Evolutionary conservation across 441 rosid species (phyloP).

Genomic region (Populus tomentosa): DNA sequence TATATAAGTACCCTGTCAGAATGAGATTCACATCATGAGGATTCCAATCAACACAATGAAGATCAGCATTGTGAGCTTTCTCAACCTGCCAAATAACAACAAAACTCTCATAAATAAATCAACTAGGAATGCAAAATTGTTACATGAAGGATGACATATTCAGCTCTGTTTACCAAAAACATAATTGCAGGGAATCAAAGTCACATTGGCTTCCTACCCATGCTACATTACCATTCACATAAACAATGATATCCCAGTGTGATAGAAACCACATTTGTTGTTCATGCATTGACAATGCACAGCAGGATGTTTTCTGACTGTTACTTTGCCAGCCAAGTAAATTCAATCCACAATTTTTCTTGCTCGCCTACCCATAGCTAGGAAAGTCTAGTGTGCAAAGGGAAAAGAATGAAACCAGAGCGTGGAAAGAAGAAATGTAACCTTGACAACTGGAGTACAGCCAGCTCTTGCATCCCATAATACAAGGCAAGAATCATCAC

Average conservation of each 20-base stretch:
- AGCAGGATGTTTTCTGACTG: neutral
- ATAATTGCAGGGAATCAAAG: neutral
- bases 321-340: neutral
- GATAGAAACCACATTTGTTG: neutral
- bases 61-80: conserved; percentile 86
- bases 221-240: neutral
- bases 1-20: conserved; percentile 59
- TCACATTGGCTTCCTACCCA: neutral
- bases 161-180: neutral
- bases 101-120: neutral
- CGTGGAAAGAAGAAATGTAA: conserved; percentile 2
- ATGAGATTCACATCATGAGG: conserved; percentile 78
- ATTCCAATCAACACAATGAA: conserved; percentile 96
- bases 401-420: neutral
- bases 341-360: neutral
- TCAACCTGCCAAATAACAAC: conserved; percentile 50
- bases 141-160: neutral
- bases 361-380: neutral
- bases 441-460: conserved; percentile 44
- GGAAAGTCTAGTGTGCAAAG: neutral
- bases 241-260: neutral
- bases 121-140: neutral
- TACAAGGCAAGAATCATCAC: conserved; percentile 54
- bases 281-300: neutral
- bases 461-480: conserved; percentile 56